Evolutionary conservation across 2,329 filamentous ascomycete species (phyloP).

Genomic region (Orbilia oligospora): DNA sequence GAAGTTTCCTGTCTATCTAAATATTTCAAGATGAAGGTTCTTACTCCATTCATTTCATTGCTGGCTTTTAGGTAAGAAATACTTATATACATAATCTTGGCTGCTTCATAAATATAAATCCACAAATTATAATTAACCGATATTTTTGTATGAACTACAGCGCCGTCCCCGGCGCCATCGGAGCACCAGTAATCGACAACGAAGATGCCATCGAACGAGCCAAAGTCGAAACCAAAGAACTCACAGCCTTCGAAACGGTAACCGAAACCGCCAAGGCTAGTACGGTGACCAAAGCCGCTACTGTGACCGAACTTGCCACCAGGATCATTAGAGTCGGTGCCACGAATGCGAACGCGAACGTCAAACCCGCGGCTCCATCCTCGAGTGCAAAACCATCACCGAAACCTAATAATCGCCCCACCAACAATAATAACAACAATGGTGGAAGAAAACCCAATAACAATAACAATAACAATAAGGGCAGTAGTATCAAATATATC

Average conservation of each 20-base stretch:
- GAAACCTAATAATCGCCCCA: neutral
- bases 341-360: neutral
- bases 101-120: no score
- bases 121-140: no score
- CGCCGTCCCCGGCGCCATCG: neutral
- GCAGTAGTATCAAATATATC: neutral
- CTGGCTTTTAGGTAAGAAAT: constrained; percentile 1
- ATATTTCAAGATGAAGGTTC: constrained; percentile 15
- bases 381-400: neutral
- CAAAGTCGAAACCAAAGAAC: constrained; percentile 5
- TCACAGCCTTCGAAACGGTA: constrained; percentile 4
- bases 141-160: neutral
- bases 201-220: neutral
- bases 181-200: neutral
- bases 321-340: neutral
- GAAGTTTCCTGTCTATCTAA: neutral
- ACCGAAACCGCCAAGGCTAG: neutral
- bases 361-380: neutral
- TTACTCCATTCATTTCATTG: constrained; percentile 3
- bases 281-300: neutral
- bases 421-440: neutral
- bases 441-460: neutral
- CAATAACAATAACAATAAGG: neutral
- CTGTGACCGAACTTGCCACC: neutral
- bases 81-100: no score